Conservation (phyloP, 2,329 filamentous ascomycete genomes). For the Xylariaceae sp. region DNA sequence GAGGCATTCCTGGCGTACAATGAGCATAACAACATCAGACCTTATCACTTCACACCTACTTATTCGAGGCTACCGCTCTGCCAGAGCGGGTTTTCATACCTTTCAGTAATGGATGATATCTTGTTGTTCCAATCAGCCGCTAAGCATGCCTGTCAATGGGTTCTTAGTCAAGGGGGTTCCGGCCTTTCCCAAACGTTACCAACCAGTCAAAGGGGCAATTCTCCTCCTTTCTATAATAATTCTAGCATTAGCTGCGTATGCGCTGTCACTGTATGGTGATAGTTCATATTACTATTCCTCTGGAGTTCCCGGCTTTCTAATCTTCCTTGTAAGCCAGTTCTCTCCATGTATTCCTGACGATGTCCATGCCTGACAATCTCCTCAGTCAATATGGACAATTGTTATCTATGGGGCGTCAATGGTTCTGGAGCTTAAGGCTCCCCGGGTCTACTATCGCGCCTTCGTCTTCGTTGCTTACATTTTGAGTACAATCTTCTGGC, state of each 20-base stretch:
- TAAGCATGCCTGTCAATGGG: constrained; percentile 21
- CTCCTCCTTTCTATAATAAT: constrained; percentile 35
- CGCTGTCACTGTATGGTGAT: constrained; percentile 30
- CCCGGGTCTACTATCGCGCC: constrained; percentile 35
- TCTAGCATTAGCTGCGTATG: constrained; percentile 37
- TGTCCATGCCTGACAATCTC: no score
- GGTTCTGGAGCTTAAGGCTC: constrained; percentile 32
- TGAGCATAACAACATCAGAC: no score
- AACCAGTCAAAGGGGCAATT: constrained; percentile 34
- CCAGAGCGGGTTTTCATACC: no score
- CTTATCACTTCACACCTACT: no score
- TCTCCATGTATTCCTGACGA: constrained; percentile 2
- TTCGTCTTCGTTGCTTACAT: constrained; percentile 31
- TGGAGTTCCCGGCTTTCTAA: constrained; percentile 37
- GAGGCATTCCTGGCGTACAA: no score
- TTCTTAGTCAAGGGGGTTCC: constrained; percentile 35
- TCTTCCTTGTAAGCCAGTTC: constrained; percentile 40
- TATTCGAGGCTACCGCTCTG: no score
- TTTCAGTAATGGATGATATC: no score
- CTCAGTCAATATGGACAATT: constrained; percentile 29
- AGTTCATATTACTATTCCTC: constrained; percentile 20
- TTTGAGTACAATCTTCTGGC: constrained; percentile 40
- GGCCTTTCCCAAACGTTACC: constrained; percentile 31
- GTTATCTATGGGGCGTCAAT: constrained; percentile 5
- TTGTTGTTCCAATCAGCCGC: constrained; percentile 1